Conservation (phyloP, 257 asterid genomes). For the Solanum clarkiae region DNA sequence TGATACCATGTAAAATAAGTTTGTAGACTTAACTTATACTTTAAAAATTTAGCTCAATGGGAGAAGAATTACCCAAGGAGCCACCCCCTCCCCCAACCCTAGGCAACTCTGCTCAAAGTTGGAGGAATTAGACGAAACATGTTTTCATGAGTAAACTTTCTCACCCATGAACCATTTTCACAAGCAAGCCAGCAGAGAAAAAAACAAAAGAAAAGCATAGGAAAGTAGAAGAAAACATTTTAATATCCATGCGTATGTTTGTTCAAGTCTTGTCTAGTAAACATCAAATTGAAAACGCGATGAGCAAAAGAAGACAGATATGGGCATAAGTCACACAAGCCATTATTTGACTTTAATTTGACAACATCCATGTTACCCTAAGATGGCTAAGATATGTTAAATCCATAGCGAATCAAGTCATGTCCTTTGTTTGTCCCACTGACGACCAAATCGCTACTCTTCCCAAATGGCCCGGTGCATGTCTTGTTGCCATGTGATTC, state of each 20-base stretch:
- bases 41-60: too few relatives aligned
- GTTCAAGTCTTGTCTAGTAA: not conserved
- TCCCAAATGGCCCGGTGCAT: not conserved
- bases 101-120: not conserved
- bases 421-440: not conserved
- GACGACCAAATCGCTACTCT: not conserved
- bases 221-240: not conserved
- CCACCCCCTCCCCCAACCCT: too few relatives aligned
- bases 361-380: not conserved
- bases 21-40: too few relatives aligned
- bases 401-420: not conserved
- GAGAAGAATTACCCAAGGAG: too few relatives aligned
- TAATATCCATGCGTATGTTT: not conserved
- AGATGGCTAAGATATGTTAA: not conserved
- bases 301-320: not conserved
- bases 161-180: not conserved
- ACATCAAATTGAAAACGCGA: not conserved
- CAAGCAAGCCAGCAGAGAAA: not conserved
- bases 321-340: not conserved
- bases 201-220: not conserved
- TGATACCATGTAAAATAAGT: too few relatives aligned
- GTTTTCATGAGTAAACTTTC: not conserved
- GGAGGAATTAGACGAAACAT: not conserved
- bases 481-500: not conserved
- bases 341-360: not conserved